Base-by-base conservation (phyloP, 1,284 basidiomycete genomes). In the Pterulicium gracile region DNA sequence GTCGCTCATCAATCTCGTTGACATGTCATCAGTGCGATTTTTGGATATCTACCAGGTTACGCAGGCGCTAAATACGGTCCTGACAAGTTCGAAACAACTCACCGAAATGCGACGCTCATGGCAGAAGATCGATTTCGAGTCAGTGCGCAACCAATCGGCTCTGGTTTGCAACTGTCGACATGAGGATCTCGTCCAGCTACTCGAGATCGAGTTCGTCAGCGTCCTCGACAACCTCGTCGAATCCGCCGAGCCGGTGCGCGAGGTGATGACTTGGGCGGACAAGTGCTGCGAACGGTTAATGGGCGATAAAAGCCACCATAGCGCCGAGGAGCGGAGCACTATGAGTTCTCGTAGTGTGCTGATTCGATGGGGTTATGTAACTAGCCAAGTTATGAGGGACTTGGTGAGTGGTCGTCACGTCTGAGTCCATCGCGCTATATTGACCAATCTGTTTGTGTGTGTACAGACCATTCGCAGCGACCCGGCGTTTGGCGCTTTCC, bases 381-480 rank as follows among this genome's bases (percentile, higher is more conserved):
- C 88, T 21, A 88, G 86, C 62, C 87, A 90, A 62, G 80, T 90
- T 54, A 90, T 90, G 84, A 71, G 87, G 54, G 87, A 90, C 63
- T 65, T 90, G 61, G 85, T 88, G 57, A 64, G 83, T 56, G 47
- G n/a, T n/a, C n/a, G n/a, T n/a, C n/a, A n/a, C n/a, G n/a, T n/a
- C n/a, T n/a, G n/a, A n/a, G n/a, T 35, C 35, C 20, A 24, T 39
- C 23, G 10, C 24, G 7, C 41, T 44, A 34, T 10, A 17, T 32
- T 46, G 39, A 44, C 42, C 20, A 36, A 54, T 34, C 24, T 13
- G 49, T 3, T 57, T n/a, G n/a, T n/a, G n/a, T n/a, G n/a, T n/a
- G n/a, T n/a, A n/a, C n/a, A 88, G 86, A 90, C 87, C 20, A 90
- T 90, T 54, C 81, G 87, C 52, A 90, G 88, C 56, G 88, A 90